These are phyloP conservation scores for Oenanthe sinensis DNA, from an alignment of 129 eudicot species.

Conservation along the genomic window DNA sequence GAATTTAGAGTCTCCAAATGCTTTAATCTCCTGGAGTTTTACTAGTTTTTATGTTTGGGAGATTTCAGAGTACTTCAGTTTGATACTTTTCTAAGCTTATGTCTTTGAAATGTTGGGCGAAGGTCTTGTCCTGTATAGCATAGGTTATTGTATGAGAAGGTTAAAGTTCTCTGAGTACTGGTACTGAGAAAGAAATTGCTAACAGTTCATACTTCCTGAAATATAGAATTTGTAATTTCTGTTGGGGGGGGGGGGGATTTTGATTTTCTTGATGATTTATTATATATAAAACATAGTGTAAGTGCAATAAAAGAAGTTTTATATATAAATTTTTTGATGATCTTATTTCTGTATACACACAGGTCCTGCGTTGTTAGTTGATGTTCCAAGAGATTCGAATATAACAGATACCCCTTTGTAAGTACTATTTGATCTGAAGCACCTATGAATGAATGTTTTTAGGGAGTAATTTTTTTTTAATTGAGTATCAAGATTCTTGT, in stretches of 20 bases:
- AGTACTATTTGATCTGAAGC: not conserved
- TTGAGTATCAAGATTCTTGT: not conserved
- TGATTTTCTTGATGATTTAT: too few species aligned
- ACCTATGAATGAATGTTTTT: not conserved
- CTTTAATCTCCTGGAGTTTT: not conserved
- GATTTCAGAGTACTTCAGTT: not conserved
- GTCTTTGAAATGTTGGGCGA: not conserved
- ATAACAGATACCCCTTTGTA: constrained; percentile 36
- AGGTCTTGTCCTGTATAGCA: not conserved
- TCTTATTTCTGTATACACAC: constrained; percentile 9
- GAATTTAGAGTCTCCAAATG: not conserved
- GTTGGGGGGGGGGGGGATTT: too few species aligned
- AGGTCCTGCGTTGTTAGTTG: constrained; percentile 55
- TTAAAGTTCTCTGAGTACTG: too few species aligned
- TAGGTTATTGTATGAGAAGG: too few species aligned
- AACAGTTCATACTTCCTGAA: too few species aligned
- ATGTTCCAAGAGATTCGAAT: constrained; percentile 62
- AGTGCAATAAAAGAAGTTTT: too few species aligned
- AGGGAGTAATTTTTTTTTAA: too few species aligned
- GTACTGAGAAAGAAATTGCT: too few species aligned
- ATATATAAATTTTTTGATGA: not conserved
- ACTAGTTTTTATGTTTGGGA: not conserved
- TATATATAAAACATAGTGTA: too few species aligned
- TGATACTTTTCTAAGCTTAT: not conserved
- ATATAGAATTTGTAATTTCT: too few species aligned